Base-by-base conservation (phyloP, 306 rosid species). In the Ormosia semicastrata region DNA sequence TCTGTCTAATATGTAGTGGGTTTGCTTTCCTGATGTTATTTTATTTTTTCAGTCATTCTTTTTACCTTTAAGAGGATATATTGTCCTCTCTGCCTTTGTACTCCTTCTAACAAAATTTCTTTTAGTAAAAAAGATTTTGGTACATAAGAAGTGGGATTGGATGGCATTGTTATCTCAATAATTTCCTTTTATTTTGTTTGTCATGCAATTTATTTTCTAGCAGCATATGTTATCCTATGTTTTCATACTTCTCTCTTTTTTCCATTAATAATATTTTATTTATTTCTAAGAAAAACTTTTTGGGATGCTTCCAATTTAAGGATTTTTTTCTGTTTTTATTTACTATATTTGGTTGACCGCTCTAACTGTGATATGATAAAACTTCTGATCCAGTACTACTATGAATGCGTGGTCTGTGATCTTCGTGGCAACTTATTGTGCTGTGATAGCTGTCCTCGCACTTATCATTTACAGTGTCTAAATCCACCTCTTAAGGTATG, bases 401-500 rank as follows among this genome's bases (percentile, higher is more conserved):
- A 18, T 40, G 99, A 96, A 86, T 96, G 99, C 3, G 92, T 93
- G 89, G 73, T 93, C 85, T 96, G 99, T 85, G 99, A 96, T 90
- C 91, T 85, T 85, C 97, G 99, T 63, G 99, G 99, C 65, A 92
- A 93, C 96, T 91, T 96, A 86, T 82, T 96, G 85, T 96, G 99
- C 86, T 96, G 99, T 78, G 99, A 96, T 87, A 88, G 92, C 85
- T 96, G 99, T 87, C 99, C 99, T 71, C 91, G 89, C 82, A 96
- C 99, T 10, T 96, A 96, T 85, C 99, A 96, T 85, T 87, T 92
- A 66, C 94, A 96, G 86, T 96, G 99, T 78, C 99, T 96, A 47
- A 77, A 86, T 82, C 99, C 99, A 24, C 99, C 99, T 84, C 98
- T 96, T 77, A 96, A 96, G 99, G 99, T 96, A 86, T 83, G 88